phyloP scores from a whole-genome alignment of 83 land plant species.

The Picea abies region DNA sequence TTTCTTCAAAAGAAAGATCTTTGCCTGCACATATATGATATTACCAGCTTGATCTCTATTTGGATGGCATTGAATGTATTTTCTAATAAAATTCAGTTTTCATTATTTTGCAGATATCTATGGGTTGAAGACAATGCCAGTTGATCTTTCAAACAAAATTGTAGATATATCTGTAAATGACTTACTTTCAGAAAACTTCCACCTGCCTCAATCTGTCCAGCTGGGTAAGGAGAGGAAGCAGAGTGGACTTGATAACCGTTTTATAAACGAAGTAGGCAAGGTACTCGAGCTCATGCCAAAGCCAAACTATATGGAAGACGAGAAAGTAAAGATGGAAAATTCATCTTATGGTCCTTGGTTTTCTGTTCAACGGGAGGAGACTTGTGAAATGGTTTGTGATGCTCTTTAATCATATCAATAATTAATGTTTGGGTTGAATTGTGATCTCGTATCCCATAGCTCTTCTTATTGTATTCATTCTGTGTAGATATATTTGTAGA shows the following conservation, averaged over 20 bases:
- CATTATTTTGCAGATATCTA: conserved; percentile 9
- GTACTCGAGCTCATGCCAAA: conserved; percentile 10
- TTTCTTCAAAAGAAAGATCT: not conserved
- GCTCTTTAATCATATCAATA: not conserved
- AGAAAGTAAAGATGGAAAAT: conserved; percentile 11
- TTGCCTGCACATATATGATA: not conserved
- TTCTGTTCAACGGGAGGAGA: not conserved
- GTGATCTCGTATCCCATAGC: not conserved
- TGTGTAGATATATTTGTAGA: not conserved
- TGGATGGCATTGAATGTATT: not conserved
- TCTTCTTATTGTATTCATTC: not conserved
- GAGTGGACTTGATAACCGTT: not conserved
- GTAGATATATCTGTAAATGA: conserved; percentile 9
- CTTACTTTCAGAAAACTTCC: conserved; percentile 2
- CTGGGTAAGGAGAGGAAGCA: conserved; percentile 5
- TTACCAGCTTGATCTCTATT: not conserved
- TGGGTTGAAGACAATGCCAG: conserved; percentile 12
- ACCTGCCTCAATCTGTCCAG: not conserved
- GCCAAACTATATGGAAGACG: not conserved
- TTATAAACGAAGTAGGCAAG: conserved; percentile 5
- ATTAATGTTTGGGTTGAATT: not conserved
- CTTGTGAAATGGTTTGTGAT: conserved; percentile 8
- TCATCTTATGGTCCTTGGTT: not conserved
- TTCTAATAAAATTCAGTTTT: not conserved
- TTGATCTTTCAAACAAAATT: not conserved